A percentile compares a stretch with the other conserved stretches of the same genome.
phyloP scores from a whole-genome alignment of 2,329 filamentous ascomycete genomes.

The Basipetospora chlamydospora region DNA sequence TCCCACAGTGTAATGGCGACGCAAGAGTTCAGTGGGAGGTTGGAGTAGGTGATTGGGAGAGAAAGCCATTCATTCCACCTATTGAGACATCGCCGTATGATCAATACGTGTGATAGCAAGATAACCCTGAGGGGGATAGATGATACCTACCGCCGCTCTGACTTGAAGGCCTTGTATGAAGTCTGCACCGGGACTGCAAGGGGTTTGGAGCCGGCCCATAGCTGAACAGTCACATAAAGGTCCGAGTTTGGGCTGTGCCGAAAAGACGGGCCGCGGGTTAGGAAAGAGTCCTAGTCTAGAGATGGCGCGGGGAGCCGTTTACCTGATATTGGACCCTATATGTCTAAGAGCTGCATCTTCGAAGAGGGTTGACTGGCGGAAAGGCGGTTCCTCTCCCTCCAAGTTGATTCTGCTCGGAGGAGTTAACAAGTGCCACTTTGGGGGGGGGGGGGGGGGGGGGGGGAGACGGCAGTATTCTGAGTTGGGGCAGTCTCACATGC shows the following conservation, averaged over 20 bases:
- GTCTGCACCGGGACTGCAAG: constrained; percentile 86
- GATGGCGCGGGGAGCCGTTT: constrained; percentile 7
- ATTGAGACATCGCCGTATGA: constrained; percentile 6
- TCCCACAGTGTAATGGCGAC: constrained; percentile 95
- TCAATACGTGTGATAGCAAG: background rate
- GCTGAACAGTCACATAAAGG: constrained; percentile 80
- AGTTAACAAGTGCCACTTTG: too few species aligned
- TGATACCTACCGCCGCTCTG: constrained; percentile 39
- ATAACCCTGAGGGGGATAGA: background rate
- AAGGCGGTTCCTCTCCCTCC: constrained; percentile 26
- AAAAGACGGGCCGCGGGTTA: constrained; percentile 11
- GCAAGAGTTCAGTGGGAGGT: constrained; percentile 66
- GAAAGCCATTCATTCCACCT: constrained; percentile 96
- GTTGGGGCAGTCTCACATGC: constrained; percentile 33
- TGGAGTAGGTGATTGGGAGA: constrained; percentile 71
- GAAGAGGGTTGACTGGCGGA: constrained; percentile 53
- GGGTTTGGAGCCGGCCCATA: constrained; percentile 93
- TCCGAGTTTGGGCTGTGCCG: constrained; percentile 58
- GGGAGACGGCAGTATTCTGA: too few species aligned
- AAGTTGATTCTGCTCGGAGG: constrained; percentile 24
- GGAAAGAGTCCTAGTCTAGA: constrained; percentile 6
- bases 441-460: background rate
- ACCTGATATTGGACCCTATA: constrained; percentile 74
- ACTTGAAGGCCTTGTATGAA: constrained; percentile 79
- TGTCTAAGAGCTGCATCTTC: constrained; percentile 69